phyloP scores from a whole-genome alignment of 331 rosid species.

The Quercus tomentella region DNA sequence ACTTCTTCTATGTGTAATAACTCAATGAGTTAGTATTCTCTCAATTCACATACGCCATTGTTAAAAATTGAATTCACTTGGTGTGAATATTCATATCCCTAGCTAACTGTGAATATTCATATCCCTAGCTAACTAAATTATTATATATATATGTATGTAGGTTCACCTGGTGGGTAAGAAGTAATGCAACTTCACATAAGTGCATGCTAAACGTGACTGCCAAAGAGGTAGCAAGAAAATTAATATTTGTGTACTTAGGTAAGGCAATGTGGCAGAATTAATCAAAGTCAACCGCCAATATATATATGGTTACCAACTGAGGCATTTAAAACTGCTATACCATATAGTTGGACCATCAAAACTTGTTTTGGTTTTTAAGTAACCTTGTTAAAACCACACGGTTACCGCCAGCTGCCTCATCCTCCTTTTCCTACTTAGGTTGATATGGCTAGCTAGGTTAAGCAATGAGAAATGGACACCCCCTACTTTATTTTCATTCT shows the following conservation, averaged over 20 bases:
- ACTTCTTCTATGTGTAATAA: no score
- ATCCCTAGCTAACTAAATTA: not conserved
- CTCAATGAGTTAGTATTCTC: no score
- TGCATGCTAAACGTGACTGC: not conserved
- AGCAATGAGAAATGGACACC: no score
- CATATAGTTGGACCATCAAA: slow-evolving; percentile 30
- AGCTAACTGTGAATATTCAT: not conserved
- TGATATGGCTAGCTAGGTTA: not conserved
- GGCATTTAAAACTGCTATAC: not conserved
- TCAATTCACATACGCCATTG: no score
- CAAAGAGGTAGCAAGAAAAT: not conserved
- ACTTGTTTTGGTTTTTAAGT: slow-evolving; percentile 24
- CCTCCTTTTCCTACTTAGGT: no score
- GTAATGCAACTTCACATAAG: not conserved
- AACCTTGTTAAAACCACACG: slow-evolving; percentile 43
- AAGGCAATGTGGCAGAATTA: not conserved
- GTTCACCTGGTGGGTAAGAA: not conserved
- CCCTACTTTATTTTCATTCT: no score
- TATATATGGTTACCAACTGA: not conserved
- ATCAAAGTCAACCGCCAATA: not conserved
- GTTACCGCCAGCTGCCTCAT: slow-evolving; percentile 30
- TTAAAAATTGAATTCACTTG: not conserved
- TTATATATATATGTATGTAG: not conserved
- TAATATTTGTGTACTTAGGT: slow-evolving; percentile 3
- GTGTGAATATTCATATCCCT: not conserved